These are phyloP conservation scores for Margaritispora aquatica DNA, from an alignment of 495 filamentous ascomycete genomes.

Conservation along the genomic window DNA sequence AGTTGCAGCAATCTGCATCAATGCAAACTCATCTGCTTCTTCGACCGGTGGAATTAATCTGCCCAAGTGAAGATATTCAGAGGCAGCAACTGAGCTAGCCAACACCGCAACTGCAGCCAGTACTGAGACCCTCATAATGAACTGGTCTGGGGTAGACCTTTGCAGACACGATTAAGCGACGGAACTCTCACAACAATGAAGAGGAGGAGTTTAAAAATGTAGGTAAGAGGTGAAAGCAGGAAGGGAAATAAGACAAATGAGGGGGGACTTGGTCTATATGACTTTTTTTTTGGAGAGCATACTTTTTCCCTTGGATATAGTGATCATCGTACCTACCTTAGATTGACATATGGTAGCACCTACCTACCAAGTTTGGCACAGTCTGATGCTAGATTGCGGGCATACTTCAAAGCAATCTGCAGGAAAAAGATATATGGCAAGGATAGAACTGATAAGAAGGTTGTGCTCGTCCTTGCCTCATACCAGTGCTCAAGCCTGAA, in stretches of 20 bases:
- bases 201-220: too few species aligned
- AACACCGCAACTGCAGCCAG: slow-evolving; percentile 13
- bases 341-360: not conserved
- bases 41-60: slow-evolving; percentile 17
- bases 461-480: too few species aligned
- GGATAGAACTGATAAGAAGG: not conserved
- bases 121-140: slow-evolving; percentile 19
- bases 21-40: slow-evolving; percentile 2
- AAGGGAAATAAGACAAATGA: not conserved
- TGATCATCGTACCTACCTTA: not conserved
- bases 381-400: not conserved
- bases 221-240: not conserved
- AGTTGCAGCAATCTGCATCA: not conserved
- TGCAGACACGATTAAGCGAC: not conserved
- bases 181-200: not conserved
- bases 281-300: not conserved
- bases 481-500: not conserved
- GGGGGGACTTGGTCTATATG: not conserved
- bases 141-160: not conserved
- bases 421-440: not conserved
- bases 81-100: slow-evolving; percentile 1
- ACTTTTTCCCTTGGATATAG: not conserved
- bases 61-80: slow-evolving; percentile 10
- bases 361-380: not conserved
- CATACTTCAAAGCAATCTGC: not conserved